Conservation (phyloP, 2,329 filamentous ascomycete species). For the Podosphaera xanthii region DNA sequence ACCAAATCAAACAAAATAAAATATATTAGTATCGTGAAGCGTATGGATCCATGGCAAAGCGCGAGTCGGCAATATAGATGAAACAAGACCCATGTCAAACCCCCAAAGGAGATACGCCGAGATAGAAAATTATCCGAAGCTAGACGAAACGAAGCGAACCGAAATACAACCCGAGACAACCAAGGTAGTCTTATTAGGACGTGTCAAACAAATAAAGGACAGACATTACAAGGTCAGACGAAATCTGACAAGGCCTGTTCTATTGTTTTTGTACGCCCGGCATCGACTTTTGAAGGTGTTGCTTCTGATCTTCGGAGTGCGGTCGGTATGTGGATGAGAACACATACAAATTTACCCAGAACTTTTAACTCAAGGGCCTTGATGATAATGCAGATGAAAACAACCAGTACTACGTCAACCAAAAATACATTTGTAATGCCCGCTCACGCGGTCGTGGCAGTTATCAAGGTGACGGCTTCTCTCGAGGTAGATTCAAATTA, state of each 20-base stretch:
- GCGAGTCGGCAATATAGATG: too few relatives aligned
- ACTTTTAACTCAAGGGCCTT: neutral
- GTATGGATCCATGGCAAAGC: too few relatives aligned
- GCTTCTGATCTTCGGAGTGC: neutral
- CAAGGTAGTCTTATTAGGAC: too few relatives aligned
- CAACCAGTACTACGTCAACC: neutral
- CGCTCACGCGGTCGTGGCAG: neutral
- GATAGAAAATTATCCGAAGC: too few relatives aligned
- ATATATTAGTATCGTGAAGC: too few relatives aligned
- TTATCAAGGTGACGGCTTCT: neutral
- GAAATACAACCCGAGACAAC: too few relatives aligned
- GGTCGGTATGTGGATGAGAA: neutral
- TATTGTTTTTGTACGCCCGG: neutral
- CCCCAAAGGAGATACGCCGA: too few relatives aligned
- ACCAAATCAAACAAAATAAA: too few relatives aligned
- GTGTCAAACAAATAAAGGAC: too few relatives aligned
- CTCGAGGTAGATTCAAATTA: neutral
- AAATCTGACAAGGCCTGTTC: neutral
- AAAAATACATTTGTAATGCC: neutral
- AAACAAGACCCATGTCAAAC: too few relatives aligned
- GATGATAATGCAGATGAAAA: neutral
- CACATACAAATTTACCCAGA: neutral
- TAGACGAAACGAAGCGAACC: too few relatives aligned
- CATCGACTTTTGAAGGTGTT: neutral
- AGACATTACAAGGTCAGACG: too few relatives aligned